Percentiles rank a stretch among this genome's conserved stretches.
Evolutionary conservation across 352 stramenopile genomes (phyloP).

Genomic region (Globisporangium carolinianum): DNA sequence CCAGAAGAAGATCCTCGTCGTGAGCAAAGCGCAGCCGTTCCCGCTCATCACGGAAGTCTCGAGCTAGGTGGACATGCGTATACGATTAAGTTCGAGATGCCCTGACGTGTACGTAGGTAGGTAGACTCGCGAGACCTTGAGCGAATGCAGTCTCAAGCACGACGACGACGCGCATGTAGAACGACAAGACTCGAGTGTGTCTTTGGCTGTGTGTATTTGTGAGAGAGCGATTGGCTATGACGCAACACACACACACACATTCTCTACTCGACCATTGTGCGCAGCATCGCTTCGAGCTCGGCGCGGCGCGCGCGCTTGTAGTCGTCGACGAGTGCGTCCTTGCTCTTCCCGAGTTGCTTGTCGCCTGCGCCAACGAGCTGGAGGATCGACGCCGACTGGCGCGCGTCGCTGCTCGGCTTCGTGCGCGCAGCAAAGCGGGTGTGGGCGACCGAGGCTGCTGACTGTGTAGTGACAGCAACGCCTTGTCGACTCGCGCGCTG

Average conservation of each 20-base stretch:
- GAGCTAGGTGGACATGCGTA: constrained; percentile 23
- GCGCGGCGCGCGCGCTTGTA: constrained; percentile 58
- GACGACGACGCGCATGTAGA: background rate
- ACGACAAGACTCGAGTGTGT: background rate
- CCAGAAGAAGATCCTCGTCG: constrained; percentile 93
- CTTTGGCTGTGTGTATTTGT: no score
- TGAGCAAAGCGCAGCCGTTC: constrained; percentile 94
- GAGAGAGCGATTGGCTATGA: no score
- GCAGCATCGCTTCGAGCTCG: constrained; percentile 61
- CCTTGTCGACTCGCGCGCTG: background rate
- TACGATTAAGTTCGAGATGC: no score
- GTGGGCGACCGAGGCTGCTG: background rate
- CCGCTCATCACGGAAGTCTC: constrained; percentile 78
- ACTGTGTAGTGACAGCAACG: background rate
- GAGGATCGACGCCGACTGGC: constrained; percentile 42
- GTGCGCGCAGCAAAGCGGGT: no score
- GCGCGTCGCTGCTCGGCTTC: constrained; percentile 2
- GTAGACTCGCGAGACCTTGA: no score
- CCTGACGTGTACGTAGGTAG: no score
- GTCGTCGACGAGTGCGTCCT: constrained; percentile 47
- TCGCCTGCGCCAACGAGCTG: constrained; percentile 40
- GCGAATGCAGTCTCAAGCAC: no score
- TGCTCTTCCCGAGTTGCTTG: constrained; percentile 28
- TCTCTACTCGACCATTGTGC: constrained; percentile 46
- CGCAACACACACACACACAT: no score